Evolutionary conservation across 495 filamentous ascomycete species (phyloP), one percentile per base, ranked within the genome.

Genomic region (Aspergillus avenaceus): DNA sequence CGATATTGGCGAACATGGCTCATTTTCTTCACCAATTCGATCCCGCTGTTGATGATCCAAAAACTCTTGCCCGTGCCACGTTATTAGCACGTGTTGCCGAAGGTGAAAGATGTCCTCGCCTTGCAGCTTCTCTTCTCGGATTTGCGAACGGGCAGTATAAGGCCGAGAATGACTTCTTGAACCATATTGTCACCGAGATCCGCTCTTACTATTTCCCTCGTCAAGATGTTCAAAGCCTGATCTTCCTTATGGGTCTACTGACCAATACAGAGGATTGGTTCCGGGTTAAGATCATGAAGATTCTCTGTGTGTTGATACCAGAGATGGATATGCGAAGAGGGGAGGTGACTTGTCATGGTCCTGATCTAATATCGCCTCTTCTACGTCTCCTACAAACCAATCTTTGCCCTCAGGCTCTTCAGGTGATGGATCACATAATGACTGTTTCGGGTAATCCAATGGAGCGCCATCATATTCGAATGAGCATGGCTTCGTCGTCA

Each of bases 291-390:
- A 91, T 87, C 2, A 91, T 97, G 86, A 85, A 88, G 49, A 81
- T 97, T 22, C 82, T 97, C 7, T 86, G 87, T 59, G 83, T 86
- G 34, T 70, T 97, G 45, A 85, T 97, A 24, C 90, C 91, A 3
- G 87, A 90, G 28, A 87, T 97, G 47, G 92, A 99, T 59, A 96
- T 97, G 86, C 85, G 84, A 25, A 90, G 91, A 54, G 81, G 83
- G 0, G 91, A 96, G 56, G 90, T 99, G 58, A 86, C 91, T 12
- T 83, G 80, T 42, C 89, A 96, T 64, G 95, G 95, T 0, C 91
- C 93, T 4, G 95, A 99, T 70, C 73, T 99, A 41, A 96, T 97
- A 37, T 96, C 93, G 2, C 93, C 93, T 1, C 77, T 99, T 5
- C 75, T 99, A 44, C 82, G 92, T 34, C 79, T 99, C 32, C 69